phyloP scores from a whole-genome alignment of 345 rosid genomes.

The Syzygium oleosum region DNA sequence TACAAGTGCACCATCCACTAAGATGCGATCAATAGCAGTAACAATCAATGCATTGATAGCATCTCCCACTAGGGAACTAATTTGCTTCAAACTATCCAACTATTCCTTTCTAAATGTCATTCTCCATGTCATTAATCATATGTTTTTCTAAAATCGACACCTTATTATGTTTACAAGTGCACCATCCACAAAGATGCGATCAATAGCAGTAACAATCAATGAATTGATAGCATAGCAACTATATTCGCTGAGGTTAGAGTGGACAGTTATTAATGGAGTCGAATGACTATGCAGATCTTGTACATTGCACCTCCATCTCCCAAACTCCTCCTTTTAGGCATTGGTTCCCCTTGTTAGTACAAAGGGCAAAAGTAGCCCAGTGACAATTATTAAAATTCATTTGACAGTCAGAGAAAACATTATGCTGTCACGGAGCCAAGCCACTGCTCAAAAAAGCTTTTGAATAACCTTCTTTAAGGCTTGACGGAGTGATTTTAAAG shows the following conservation, averaged over 20 bases:
- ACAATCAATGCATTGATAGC: background rate
- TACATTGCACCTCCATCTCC: background rate
- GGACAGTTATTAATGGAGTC: background rate
- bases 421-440: background rate
- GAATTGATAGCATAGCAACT: background rate
- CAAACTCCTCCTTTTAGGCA: background rate
- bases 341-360: background rate
- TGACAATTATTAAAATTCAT: background rate
- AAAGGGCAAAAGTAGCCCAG: background rate
- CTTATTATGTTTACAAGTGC: background rate
- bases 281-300: background rate
- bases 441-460: background rate
- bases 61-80: background rate
- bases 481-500: background rate
- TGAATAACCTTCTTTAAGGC: background rate
- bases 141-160: background rate
- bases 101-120: background rate
- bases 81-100: background rate
- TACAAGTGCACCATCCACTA: background rate
- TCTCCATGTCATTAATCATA: too few relatives aligned
- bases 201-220: background rate
- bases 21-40: background rate
- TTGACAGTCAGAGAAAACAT: background rate
- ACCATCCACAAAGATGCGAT: background rate
- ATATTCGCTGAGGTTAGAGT: background rate